These are phyloP conservation scores for Thecamonas trahens DNA, from an alignment of 78 protist species.

Conservation along the genomic window DNA sequence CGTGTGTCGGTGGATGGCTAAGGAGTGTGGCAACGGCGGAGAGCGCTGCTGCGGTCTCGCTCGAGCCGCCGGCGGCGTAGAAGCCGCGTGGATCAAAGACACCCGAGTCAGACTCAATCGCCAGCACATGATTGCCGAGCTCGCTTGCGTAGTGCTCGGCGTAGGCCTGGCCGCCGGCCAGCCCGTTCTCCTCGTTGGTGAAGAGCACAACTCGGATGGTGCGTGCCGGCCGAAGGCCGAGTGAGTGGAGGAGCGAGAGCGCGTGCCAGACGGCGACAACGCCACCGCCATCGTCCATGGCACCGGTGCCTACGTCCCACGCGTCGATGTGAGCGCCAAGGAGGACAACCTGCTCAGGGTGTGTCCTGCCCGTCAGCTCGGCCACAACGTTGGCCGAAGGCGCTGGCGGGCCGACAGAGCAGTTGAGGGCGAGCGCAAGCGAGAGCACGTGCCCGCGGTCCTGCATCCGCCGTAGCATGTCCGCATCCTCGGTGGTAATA, in stretches of 20 bases:
- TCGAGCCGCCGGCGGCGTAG: constrained; percentile 22
- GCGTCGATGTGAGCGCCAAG: constrained; percentile 66
- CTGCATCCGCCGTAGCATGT: constrained; percentile 42
- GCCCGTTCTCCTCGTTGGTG: constrained; percentile 65
- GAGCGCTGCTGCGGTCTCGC: too few relatives aligned
- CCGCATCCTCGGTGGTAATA: constrained; percentile 67
- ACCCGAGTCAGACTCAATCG: constrained; percentile 60
- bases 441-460: constrained; percentile 12
- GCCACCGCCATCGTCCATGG: constrained; percentile 70
- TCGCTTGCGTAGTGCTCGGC: neutral
- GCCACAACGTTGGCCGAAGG: constrained; percentile 51
- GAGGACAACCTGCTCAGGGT: constrained; percentile 62
- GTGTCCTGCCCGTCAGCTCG: constrained; percentile 43
- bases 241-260: constrained; percentile 20
- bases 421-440: constrained; percentile 44
- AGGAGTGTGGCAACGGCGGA: neutral
- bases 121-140: constrained; percentile 19
- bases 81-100: constrained; percentile 24
- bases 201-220: constrained; percentile 60
- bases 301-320: constrained; percentile 77
- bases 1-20: neutral
- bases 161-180: constrained; percentile 47
- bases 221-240: constrained; percentile 50
- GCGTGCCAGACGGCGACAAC: constrained; percentile 52
- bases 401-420: constrained; percentile 7